Base-by-base conservation (phyloP, 2,329 filamentous ascomycete genomes). In the Stagonosporopsis cucurbitacearum region DNA sequence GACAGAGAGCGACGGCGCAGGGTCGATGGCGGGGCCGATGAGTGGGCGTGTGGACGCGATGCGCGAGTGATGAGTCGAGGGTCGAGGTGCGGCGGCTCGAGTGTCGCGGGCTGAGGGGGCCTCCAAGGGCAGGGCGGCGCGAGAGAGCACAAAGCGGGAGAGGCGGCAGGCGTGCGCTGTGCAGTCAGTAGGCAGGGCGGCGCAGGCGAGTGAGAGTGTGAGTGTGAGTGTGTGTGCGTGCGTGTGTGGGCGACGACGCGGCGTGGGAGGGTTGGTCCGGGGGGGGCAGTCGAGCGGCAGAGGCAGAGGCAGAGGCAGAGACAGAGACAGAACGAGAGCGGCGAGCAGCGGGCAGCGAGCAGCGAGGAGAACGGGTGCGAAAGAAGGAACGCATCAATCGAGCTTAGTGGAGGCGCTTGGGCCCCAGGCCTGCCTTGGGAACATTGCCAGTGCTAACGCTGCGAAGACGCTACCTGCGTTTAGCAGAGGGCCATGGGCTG, bases 31-130 rank as follows among this genome's bases (percentile, higher is more conserved):
- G 60, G 55, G 55, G 48, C 25, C 48, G 59, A n/a, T 20, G 40
- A 50, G 44, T 46, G 59, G 65, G n/a, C 47, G 59, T 45, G 50
- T 57, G 52, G 51, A 55, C 23, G 66, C 60, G 63, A 58, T 61
- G 69, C 71, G 72, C 70, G 42, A 57, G 58, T 33, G 49, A 62
- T 46, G 64, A 59, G 60, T 60, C 62, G 62, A 58, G 56, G 56
- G 53, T 47, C 47, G 64, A 63, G 57, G 56, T 54, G 55, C 60
- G 64, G 68, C 59, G 66, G 69, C 56, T 64, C 61, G 58, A 63
- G 62, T 58, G 69, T 57, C 61, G 57, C 51, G 54, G 61, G 60
- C 58, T 48, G 65, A 54, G 54, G 58, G 60, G 57, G 46, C 44
- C 57, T 69, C 63, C 70, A 70, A 68, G 67, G 65, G 60, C 41